These are phyloP conservation scores for Alternaria burnsii DNA, from an alignment of 2,329 filamentous ascomycete genomes.

Conservation along the genomic window DNA sequence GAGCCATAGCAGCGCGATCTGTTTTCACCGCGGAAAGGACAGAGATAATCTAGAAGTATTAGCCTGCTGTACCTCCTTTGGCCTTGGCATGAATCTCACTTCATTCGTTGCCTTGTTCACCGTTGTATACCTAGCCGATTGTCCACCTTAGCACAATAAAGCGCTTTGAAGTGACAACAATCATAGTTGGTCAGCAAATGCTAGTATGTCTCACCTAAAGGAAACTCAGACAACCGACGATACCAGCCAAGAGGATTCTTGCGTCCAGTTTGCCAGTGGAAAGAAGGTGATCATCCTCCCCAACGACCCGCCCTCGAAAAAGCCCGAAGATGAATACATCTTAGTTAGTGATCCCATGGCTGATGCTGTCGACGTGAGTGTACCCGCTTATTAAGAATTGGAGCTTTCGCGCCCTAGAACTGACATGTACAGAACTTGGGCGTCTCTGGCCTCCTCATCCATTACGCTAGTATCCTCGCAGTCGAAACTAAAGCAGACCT, in stretches of 20 bases:
- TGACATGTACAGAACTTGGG: background rate
- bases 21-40: background rate
- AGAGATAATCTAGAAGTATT: no score
- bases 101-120: background rate
- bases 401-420: background rate
- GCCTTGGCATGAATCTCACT: background rate
- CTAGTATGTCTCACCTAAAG: background rate
- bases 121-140: background rate
- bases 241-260: background rate
- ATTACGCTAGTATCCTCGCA: background rate
- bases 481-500: background rate
- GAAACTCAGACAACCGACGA: background rate
- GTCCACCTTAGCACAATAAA: background rate
- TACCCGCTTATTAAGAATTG: no score
- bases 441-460: background rate
- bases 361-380: background rate
- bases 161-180: background rate
- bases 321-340: background rate
- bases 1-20: background rate
- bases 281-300: background rate
- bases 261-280: background rate
- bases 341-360: background rate
- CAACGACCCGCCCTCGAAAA: background rate
- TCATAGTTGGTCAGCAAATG: background rate
- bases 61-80: no score